phyloP scores from a whole-genome alignment of 495 filamentous ascomycete species.

The Elasticomyces elasticus region DNA sequence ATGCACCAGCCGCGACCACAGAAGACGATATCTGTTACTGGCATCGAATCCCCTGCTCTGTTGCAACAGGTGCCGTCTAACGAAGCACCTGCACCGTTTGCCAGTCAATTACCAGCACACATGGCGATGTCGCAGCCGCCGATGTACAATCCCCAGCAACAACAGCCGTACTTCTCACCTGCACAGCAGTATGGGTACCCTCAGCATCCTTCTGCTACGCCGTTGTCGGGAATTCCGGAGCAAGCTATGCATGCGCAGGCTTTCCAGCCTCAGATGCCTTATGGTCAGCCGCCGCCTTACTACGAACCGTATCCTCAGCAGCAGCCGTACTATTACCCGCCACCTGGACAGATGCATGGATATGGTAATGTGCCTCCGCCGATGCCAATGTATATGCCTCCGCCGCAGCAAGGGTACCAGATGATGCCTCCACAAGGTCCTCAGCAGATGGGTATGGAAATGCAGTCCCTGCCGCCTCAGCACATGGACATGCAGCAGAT shows the following conservation, averaged over 20 bases:
- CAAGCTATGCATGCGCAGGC: conserved; percentile 84
- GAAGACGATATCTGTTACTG: conserved; percentile 86
- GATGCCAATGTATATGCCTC: conserved; percentile 13
- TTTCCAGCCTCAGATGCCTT: conserved; percentile 56
- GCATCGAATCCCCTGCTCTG: conserved; percentile 72
- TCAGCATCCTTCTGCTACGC: conserved; percentile 70
- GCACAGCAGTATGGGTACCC: conserved; percentile 63
- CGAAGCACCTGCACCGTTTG: conserved; percentile 58
- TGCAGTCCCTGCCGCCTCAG: conserved; percentile 3
- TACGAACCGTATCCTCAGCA: conserved; percentile 49
- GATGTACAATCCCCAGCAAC: conserved; percentile 35
- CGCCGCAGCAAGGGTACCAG: conserved; percentile 7
- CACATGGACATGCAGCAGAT: neutral
- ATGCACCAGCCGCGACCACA: conserved; percentile 90
- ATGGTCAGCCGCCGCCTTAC: conserved; percentile 40
- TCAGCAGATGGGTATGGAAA: neutral
- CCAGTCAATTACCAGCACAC: conserved; percentile 75
- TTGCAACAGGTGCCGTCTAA: conserved; percentile 45
- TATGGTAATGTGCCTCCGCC: neutral
- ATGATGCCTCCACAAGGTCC: conserved; percentile 6
- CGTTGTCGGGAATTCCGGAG: conserved; percentile 89
- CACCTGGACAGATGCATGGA: conserved; percentile 1
- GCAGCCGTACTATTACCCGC: conserved; percentile 33
- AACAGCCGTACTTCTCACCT: conserved; percentile 45
- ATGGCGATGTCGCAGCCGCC: conserved; percentile 48